phyloP scores from a whole-genome alignment of 495 filamentous ascomycete species.

The Haplographium delicatum region DNA sequence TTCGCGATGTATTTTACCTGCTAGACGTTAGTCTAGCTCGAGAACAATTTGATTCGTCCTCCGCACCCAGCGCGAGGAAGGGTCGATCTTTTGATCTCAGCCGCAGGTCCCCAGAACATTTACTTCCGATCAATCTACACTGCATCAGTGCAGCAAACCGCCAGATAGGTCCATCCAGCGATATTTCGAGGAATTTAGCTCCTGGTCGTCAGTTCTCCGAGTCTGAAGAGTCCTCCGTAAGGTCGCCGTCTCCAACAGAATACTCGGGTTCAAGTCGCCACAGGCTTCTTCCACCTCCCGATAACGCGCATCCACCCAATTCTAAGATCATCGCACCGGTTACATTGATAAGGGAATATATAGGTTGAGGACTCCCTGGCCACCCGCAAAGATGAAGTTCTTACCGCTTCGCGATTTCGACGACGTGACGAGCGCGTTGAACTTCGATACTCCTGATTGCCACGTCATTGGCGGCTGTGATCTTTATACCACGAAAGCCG shows the following conservation, averaged over 20 bases:
- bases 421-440: constrained; percentile 80
- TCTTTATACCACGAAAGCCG: constrained; percentile 94
- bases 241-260: constrained; percentile 21
- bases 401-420: constrained; percentile 87
- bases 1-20: constrained; percentile 21
- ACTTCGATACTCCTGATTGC: constrained; percentile 88
- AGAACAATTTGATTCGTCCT: constrained; percentile 24
- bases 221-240: constrained; percentile 27
- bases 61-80: constrained; percentile 26
- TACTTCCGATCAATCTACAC: constrained; percentile 1
- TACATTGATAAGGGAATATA: constrained; percentile 23
- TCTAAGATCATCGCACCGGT: constrained; percentile 11
- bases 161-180: constrained; percentile 10
- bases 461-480: constrained; percentile 89
- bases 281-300: constrained; percentile 24
- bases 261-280: constrained; percentile 23
- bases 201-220: constrained; percentile 25
- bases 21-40: constrained; percentile 27
- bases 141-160: constrained; percentile 16
- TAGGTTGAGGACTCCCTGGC: constrained; percentile 13
- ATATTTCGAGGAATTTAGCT: constrained; percentile 19
- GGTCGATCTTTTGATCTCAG: constrained; percentile 20
- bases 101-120: constrained; percentile 17
- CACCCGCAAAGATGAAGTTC: constrained; percentile 53
- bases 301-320: constrained; percentile 25